Evolutionary conservation across 495 filamentous ascomycete species (phyloP), one percentile per base, ranked within the genome.

Genomic region (Cladorrhinum samala): DNA sequence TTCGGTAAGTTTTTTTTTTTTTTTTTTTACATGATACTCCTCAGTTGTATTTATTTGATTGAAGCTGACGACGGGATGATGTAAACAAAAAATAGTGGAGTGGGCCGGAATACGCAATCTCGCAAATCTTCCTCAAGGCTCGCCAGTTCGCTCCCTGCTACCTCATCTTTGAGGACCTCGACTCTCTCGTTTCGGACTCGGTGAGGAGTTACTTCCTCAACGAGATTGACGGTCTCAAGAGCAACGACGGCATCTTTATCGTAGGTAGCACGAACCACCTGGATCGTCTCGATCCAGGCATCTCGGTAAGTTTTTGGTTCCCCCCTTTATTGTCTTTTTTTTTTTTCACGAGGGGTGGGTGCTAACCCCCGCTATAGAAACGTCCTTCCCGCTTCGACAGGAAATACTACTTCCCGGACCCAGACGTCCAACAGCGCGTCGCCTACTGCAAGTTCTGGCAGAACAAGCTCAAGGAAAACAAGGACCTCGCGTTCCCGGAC

Each of bases 171-270:
- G 84, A 88, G 64, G 84, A 88, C 52, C 76, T 88, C 19, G 84
- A 87, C 58, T 82, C 76, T 30, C 65, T 86, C 13, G 75, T 86
- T 9, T 72, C 67, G 2, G 71, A 73, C 40, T 53, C 50, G 8
- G 76, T 81, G 18, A 68, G 83, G 11, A 78, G 72, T 50, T 87
- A 83, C 67, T 88, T 88, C 60, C 72, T 88, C 46, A 88, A 88
- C 59, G 82, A 88, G 56, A 76, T 87, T 2, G 84, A 88, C 55
- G 85, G 85, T 0, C 68, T 88, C 18, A 82, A 81, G 55, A 75
- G 70, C 54, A 86, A 86, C 56, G 77, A 85, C 60, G 83, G 83
- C 33, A 82, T 86, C 52, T 71, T 85, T 55, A 84, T 85, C 67
- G 67, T 86, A 27, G 83, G 78, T 6, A 80, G 70, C 50, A 85